Conservation (phyloP, 78 protist species). For the Chrysochromulina parva region DNA sequence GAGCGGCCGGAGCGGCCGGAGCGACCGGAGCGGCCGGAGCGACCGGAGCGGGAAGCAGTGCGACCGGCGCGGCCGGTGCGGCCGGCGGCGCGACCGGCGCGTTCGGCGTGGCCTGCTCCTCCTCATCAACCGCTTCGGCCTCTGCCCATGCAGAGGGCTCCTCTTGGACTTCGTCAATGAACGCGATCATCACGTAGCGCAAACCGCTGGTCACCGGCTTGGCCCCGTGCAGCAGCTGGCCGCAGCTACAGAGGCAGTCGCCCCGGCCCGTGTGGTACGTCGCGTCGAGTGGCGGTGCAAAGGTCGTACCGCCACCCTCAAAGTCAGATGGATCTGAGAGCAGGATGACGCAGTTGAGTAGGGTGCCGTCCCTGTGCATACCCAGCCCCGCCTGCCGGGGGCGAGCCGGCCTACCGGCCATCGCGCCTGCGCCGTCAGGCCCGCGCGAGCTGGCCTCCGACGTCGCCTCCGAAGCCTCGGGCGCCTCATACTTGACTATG, state of each 20-base stretch:
- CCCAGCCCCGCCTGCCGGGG: background rate
- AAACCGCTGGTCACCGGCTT: background rate
- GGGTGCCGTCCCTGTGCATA: background rate
- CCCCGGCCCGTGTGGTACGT: background rate
- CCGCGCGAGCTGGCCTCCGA: too few species aligned
- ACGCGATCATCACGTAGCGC: background rate
- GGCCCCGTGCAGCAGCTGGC: background rate
- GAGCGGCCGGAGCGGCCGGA: too few species aligned
- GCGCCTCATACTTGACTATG: background rate
- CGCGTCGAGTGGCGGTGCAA: background rate
- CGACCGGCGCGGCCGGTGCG: too few species aligned
- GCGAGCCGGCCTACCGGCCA: too few species aligned
- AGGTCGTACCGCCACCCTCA: background rate
- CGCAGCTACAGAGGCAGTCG: background rate
- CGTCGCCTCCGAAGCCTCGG: too few species aligned
- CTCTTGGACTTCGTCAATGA: background rate
- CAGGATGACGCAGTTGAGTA: background rate
- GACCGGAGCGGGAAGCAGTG: too few species aligned
- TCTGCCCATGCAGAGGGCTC: too few species aligned
- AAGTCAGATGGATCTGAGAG: background rate
- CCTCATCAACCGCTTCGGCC: too few species aligned
- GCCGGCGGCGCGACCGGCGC: too few species aligned
- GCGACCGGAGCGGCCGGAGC: too few species aligned
- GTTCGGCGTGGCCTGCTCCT: too few species aligned
- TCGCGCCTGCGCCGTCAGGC: too few species aligned